phyloP scores from a whole-genome alignment of 2,329 filamentous ascomycete species.

The Rhynchosporium agropyri region DNA sequence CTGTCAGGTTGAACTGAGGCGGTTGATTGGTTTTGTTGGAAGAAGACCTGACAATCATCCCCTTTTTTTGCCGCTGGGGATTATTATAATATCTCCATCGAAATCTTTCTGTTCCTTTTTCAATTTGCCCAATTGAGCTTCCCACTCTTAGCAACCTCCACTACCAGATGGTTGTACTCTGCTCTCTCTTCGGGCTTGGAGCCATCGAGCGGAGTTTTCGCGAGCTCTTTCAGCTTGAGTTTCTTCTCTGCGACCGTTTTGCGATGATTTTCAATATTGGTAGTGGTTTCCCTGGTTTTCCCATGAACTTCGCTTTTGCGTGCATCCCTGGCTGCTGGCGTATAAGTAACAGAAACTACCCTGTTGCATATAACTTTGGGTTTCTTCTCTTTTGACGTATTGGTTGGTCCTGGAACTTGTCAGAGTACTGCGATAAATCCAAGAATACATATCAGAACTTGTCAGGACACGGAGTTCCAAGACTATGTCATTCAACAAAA shows the following conservation, averaged over 20 bases:
- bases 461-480: no score
- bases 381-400: not conserved
- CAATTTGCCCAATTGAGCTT: not conserved
- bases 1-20: not conserved
- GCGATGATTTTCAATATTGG: not conserved
- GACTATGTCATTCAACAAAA: no score
- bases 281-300: not conserved
- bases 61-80: not conserved
- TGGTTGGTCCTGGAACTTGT: not conserved
- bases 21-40: not conserved
- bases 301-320: not conserved
- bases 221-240: not conserved
- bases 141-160: not conserved
- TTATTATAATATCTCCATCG: not conserved
- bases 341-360: not conserved
- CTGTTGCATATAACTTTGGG: not conserved
- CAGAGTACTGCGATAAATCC: not conserved
- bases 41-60: not conserved
- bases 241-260: constrained; percentile 1
- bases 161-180: not conserved
- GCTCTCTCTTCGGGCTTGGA: not conserved
- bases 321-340: not conserved
- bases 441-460: constrained; percentile 4
- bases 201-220: not conserved
- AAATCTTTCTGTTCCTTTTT: constrained; percentile 1